Conservation (phyloP, 257 asterid genomes). For the Fraxinus cuspidata region DNA sequence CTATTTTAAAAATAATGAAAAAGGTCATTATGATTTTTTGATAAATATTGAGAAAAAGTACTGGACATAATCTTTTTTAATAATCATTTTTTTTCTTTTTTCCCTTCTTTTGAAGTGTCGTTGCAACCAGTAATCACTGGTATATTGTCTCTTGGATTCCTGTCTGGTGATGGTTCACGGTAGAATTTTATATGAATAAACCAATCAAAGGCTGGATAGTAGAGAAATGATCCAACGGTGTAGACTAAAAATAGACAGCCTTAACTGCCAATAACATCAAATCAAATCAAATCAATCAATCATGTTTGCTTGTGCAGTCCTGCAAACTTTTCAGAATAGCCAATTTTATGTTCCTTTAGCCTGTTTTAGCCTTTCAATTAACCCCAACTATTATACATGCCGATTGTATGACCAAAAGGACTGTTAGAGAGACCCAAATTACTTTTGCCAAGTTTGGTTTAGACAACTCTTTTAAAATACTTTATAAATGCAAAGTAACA, state of each 20-base stretch:
- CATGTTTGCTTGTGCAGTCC: slow-evolving; percentile 43
- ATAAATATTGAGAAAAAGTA: too few relatives aligned
- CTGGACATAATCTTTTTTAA: too few relatives aligned
- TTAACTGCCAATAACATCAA: slow-evolving; percentile 60
- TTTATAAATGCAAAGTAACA: too few relatives aligned
- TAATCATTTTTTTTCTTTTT: too few relatives aligned
- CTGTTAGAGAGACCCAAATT: too few relatives aligned
- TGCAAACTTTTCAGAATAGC: slow-evolving; percentile 35
- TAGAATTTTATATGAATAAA: background rate
- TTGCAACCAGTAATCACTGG: background rate
- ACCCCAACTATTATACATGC: too few relatives aligned
- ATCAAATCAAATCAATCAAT: slow-evolving; percentile 65
- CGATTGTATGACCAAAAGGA: too few relatives aligned
- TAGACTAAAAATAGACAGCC: slow-evolving; percentile 33
- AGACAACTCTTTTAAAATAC: too few relatives aligned
- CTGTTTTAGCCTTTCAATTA: too few relatives aligned
- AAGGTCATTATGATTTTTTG: too few relatives aligned
- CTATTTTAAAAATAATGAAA: too few relatives aligned
- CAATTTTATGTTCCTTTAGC: background rate
- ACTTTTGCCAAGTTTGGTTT: too few relatives aligned
- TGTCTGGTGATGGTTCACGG: background rate
- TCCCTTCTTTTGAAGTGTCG: background rate
- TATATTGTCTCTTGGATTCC: background rate
- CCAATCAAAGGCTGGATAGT: background rate
- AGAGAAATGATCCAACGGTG: background rate